A percentile compares a stretch with the other conserved stretches of the same genome.
Conservation (phyloP, 176 grass and related monocot species). For the Elaeis guineensis region DNA sequence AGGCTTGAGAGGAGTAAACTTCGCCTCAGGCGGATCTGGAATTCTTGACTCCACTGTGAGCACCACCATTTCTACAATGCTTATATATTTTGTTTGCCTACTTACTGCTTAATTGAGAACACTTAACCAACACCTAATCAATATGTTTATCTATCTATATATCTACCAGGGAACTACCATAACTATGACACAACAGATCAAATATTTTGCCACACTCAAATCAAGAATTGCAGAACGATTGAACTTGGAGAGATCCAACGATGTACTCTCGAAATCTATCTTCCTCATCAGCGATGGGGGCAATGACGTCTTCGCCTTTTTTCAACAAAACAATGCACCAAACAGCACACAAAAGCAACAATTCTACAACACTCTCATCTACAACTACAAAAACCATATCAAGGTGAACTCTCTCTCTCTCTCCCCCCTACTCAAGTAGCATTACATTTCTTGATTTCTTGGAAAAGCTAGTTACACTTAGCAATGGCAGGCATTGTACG, state of each 20-base stretch:
- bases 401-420: conserved; percentile 17
- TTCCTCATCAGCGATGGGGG: conserved; percentile 52
- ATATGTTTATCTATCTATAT: too few relatives aligned
- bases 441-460: too few relatives aligned
- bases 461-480: too few relatives aligned
- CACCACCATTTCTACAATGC: too few relatives aligned
- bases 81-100: too few relatives aligned
- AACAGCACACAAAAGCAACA: conserved; percentile 24
- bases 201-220: conserved; percentile 46
- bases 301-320: conserved; percentile 53
- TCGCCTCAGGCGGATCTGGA: conserved; percentile 65
- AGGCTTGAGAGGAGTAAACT: conserved; percentile 50
- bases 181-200: conserved; percentile 55
- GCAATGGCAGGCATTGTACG: conserved; percentile 34
- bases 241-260: neutral
- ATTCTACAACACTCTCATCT: conserved; percentile 38
- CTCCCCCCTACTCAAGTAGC: neutral
- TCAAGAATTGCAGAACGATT: conserved; percentile 24
- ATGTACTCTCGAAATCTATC: conserved; percentile 47
- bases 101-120: too few relatives aligned
- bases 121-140: too few relatives aligned
- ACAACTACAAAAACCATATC: conserved; percentile 50
- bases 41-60: conserved; percentile 69
- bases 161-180: conserved; percentile 42
- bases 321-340: conserved; percentile 23